Conservation (phyloP, 164 flowering plant species). For the Tetrastigma voinierianum region DNA sequence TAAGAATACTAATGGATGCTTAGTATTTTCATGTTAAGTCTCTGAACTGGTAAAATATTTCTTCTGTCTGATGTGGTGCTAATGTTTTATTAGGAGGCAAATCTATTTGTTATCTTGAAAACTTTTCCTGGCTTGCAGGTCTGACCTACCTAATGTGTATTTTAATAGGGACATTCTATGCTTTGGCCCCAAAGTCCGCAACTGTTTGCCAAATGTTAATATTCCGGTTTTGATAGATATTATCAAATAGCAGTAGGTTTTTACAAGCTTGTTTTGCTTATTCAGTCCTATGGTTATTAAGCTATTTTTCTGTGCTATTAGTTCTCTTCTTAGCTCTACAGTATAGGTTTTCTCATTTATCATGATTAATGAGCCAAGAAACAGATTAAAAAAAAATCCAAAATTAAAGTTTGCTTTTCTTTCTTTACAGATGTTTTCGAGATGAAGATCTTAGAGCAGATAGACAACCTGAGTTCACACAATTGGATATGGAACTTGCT, state of each 20-base stretch:
- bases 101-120: not conserved
- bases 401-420: conserved; percentile 3
- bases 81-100: not conserved
- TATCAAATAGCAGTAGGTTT: conserved; percentile 84
- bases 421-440: conserved; percentile 70
- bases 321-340: not conserved
- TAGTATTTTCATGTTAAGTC: too few relatives aligned
- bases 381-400: too few relatives aligned
- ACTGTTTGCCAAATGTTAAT: conserved; percentile 92
- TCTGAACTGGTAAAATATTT: too few relatives aligned
- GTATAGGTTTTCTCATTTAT: too few relatives aligned
- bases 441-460: conserved; percentile 97
- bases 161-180: conserved; percentile 95
- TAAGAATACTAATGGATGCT: too few relatives aligned
- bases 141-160: conserved; percentile 33
- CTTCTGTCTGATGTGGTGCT: too few relatives aligned
- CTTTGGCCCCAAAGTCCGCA: conserved; percentile 98
- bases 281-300: not conserved
- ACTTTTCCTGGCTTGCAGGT: conserved; percentile 15
- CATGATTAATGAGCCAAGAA: too few relatives aligned
- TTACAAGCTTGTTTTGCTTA: not conserved
- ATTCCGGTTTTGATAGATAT: conserved; percentile 86
- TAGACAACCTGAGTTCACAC: conserved; percentile 97
- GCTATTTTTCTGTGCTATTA: not conserved
- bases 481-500: conserved; percentile 93